Evolutionary conservation across 208 protist species (phyloP).

Genomic region (Acanthamoeba royreba): DNA sequence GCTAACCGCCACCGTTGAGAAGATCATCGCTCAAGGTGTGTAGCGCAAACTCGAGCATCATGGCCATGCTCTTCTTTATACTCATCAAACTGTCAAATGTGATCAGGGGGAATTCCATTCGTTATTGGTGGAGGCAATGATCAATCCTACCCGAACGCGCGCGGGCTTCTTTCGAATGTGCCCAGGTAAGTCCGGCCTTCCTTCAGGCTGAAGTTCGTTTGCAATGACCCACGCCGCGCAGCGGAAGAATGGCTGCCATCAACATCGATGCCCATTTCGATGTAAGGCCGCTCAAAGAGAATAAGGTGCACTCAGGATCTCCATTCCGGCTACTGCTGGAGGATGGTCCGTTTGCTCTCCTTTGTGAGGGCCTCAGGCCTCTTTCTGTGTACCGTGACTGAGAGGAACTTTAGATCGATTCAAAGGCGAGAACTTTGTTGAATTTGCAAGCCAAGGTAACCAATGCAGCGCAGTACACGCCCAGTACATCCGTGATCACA

Average conservation of each 20-base stretch:
- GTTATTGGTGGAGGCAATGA: constrained; percentile 85
- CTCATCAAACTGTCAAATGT: not conserved
- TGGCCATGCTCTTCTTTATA: not conserved
- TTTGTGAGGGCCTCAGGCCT: too few species aligned
- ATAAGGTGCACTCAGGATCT: constrained; percentile 75
- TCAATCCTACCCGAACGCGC: constrained; percentile 77
- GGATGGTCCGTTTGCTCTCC: constrained; percentile 19
- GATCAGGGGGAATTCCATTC: constrained; percentile 70
- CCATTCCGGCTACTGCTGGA: constrained; percentile 78
- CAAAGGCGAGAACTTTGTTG: constrained; percentile 70
- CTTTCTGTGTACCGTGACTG: not conserved
- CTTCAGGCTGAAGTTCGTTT: not conserved
- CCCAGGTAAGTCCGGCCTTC: not conserved
- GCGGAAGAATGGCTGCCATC: constrained; percentile 70
- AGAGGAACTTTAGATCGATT: not conserved
- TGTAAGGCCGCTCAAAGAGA: constrained; percentile 74
- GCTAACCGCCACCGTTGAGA: not conserved
- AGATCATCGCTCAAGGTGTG: not conserved
- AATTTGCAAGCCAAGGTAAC: constrained; percentile 81
- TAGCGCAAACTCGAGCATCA: not conserved
- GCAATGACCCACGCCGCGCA: not conserved
- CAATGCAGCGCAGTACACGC: constrained; percentile 77
- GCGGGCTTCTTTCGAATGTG: constrained; percentile 61
- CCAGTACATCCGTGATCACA: constrained; percentile 71
- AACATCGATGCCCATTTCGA: constrained; percentile 86